A percentile compares a stretch with the other conserved stretches of the same genome.
Evolutionary conservation across 352 stramenopile species (phyloP).

Genomic region (Phytopythium aichiense): DNA sequence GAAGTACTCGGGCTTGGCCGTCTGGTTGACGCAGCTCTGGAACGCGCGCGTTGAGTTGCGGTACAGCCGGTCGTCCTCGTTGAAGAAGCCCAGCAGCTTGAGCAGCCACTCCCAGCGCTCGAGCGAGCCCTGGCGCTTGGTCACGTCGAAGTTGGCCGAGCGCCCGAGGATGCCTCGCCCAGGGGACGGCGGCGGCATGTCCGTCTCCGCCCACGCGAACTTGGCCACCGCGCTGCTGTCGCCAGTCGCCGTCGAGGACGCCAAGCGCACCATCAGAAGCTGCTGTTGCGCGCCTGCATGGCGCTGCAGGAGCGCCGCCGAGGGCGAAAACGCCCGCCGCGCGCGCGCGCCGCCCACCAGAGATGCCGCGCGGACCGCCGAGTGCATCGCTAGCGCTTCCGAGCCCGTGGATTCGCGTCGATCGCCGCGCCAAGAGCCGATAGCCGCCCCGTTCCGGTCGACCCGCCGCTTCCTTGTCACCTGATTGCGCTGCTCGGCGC

Average conservation of each 20-base stretch:
- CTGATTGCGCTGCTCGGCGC: background rate
- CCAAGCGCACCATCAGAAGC: slow-evolving; percentile 21
- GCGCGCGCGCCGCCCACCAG: slow-evolving; percentile 1
- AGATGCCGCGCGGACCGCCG: background rate
- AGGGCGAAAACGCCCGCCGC: background rate
- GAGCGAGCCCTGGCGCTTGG: slow-evolving; percentile 46
- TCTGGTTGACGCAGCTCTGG: slow-evolving; percentile 84
- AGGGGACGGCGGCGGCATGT: slow-evolving; percentile 77
- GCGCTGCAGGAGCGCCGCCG: background rate
- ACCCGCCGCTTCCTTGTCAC: background rate
- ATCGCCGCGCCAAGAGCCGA: background rate
- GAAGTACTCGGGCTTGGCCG: slow-evolving; percentile 69
- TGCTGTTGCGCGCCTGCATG: slow-evolving; percentile 1
- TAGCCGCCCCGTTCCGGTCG: background rate
- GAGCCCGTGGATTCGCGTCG: background rate
- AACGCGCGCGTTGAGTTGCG: slow-evolving; percentile 70
- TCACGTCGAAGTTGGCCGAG: slow-evolving; percentile 83
- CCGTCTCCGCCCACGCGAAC: slow-evolving; percentile 67
- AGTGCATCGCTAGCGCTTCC: background rate
- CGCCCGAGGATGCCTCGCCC: slow-evolving; percentile 63
- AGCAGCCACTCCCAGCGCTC: slow-evolving; percentile 81
- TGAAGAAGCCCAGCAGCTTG: slow-evolving; percentile 83
- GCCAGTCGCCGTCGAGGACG: slow-evolving; percentile 10
- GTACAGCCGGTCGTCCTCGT: slow-evolving; percentile 79
- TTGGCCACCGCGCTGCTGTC: slow-evolving; percentile 19